Conservation (phyloP, 176 grass and related monocot species). For the Oryza meridionalis region DNA sequence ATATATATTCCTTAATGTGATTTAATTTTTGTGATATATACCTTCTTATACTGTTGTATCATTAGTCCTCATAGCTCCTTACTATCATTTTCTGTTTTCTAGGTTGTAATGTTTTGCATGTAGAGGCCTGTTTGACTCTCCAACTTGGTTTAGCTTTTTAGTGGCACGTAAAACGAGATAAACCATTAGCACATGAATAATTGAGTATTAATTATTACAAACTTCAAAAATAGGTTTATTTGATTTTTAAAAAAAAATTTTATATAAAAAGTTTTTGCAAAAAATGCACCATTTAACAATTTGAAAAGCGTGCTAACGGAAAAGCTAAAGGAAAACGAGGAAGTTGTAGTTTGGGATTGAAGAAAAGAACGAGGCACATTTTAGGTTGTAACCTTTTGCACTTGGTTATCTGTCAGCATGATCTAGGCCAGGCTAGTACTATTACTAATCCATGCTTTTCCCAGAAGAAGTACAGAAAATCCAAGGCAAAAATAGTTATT, state of each 20-base stretch:
- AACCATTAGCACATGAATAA: too few species aligned
- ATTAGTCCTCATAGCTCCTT: not conserved
- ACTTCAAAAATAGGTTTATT: too few species aligned
- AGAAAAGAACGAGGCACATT: not conserved
- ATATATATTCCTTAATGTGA: not conserved
- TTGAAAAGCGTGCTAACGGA: too few species aligned
- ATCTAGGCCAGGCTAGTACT: not conserved
- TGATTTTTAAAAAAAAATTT: too few species aligned
- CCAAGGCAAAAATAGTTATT: not conserved
- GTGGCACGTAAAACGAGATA: too few species aligned
- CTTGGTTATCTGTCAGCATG: not conserved
- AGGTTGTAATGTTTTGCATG: not conserved
- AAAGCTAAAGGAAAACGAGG: too few species aligned
- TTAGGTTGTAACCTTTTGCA: not conserved
- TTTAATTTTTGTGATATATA: not conserved
- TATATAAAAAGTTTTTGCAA: too few species aligned
- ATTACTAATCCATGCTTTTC: not conserved
- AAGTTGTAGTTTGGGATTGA: too few species aligned
- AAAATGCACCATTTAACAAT: too few species aligned
- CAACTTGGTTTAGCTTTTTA: too few species aligned
- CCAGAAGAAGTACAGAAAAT: not conserved
- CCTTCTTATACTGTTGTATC: conserved; percentile 2
- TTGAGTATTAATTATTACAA: too few species aligned
- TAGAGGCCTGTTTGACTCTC: not conserved
- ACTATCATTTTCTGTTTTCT: not conserved